Percentiles rank a stretch among this genome's conserved stretches.
Conservation (phyloP, 116 monocot species). For the Iris pallida region DNA sequence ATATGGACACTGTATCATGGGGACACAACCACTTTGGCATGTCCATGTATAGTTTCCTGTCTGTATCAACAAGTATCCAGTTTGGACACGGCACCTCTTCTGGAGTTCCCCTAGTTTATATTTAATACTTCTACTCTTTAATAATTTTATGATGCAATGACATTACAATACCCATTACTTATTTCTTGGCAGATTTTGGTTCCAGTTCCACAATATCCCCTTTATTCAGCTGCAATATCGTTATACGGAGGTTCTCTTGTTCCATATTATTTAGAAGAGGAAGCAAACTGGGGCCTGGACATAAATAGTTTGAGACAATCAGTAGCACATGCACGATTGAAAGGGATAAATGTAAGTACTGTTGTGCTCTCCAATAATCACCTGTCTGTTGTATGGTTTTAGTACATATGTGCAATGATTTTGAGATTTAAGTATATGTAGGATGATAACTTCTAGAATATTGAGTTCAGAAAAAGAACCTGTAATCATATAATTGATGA, state of each 20-base stretch:
- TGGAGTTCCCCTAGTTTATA: neutral
- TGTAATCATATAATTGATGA: too few species aligned
- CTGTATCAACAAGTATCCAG: too few species aligned
- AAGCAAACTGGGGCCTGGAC: conserved; percentile 93
- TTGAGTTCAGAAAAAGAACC: too few species aligned
- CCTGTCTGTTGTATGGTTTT: neutral
- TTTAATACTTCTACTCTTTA: neutral
- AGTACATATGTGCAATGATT: too few species aligned
- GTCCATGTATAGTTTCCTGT: too few species aligned
- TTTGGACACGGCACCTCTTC: too few species aligned
- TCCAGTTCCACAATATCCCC: conserved; percentile 97
- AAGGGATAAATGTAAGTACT: conserved; percentile 83
- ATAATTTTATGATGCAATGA: neutral
- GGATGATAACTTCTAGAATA: too few species aligned
- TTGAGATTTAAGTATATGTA: too few species aligned
- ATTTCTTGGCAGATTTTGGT: conserved; percentile 73
- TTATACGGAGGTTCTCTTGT: conserved; percentile 91
- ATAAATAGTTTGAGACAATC: conserved; percentile 55
- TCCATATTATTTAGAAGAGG: conserved; percentile 90
- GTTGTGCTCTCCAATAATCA: neutral
- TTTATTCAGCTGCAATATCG: conserved; percentile 94
- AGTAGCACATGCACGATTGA: conserved; percentile 49
- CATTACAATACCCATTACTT: neutral
- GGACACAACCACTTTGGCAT: too few species aligned
- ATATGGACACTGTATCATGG: too few species aligned